Percentiles rank a stretch among this genome's conserved stretches.
phyloP scores from a whole-genome alignment of 1,284 basidiomycete species.

The Malassezia globosa region DNA sequence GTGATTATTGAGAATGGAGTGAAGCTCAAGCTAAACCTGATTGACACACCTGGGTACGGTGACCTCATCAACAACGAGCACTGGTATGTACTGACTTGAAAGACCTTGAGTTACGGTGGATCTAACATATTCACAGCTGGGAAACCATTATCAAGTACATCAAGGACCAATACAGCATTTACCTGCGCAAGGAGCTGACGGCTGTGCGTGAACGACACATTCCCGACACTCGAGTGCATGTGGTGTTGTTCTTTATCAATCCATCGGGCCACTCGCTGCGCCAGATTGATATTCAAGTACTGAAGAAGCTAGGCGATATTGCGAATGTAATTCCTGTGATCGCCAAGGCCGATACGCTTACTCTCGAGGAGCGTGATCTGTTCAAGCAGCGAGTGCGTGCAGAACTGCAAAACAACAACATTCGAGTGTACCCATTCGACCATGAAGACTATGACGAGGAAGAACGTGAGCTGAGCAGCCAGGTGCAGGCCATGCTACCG shows the following conservation, averaged over 20 bases:
- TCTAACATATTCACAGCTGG: constrained; percentile 63
- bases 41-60: constrained; percentile 96
- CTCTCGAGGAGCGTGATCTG: constrained; percentile 75
- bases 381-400: constrained; percentile 62
- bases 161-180: constrained; percentile 96
- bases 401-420: constrained; percentile 83
- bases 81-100: too few species aligned
- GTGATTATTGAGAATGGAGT: constrained; percentile 86
- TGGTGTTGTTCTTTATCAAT: constrained; percentile 96
- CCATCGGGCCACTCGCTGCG: constrained; percentile 42
- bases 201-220: constrained; percentile 98
- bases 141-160: constrained; percentile 98
- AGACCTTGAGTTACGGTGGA: constrained; percentile 48
- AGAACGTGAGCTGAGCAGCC: constrained; percentile 77
- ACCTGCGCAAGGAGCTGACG: constrained; percentile 95
- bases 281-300: constrained; percentile 83
- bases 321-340: constrained; percentile 98
- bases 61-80: constrained; percentile 99
- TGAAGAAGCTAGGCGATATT: constrained; percentile 96
- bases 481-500: constrained; percentile 77
- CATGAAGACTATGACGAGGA: constrained; percentile 87
- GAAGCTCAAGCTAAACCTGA: constrained; percentile 86
- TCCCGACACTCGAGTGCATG: constrained; percentile 95
- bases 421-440: constrained; percentile 91
- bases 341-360: constrained; percentile 92